Evolutionary conservation across 768 basidiomycete genomes (phyloP).

Genomic region (Peribolospora baueri): DNA sequence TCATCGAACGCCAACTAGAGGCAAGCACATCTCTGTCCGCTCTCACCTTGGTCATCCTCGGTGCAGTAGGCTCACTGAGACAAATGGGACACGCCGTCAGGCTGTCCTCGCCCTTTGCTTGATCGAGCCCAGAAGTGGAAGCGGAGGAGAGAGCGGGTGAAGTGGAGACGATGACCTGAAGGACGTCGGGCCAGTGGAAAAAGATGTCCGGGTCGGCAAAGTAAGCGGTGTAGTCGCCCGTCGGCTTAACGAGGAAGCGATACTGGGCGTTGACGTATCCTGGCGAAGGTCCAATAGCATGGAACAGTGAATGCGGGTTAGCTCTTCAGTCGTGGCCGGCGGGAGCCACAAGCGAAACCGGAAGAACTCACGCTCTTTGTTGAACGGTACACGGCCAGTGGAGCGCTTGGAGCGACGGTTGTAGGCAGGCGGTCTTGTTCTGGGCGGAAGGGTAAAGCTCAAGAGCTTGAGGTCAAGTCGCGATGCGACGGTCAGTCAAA

Average conservation of each 20-base stretch:
- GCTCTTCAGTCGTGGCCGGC: not conserved
- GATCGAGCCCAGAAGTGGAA: slow-evolving; percentile 15
- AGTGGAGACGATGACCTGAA: slow-evolving; percentile 80
- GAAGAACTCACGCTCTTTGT: slow-evolving; percentile 68
- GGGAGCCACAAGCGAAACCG: not conserved
- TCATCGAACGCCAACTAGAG: not conserved
- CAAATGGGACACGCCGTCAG: slow-evolving; percentile 78
- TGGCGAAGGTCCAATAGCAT: slow-evolving; percentile 17
- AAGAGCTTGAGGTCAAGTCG: slow-evolving; percentile 36
- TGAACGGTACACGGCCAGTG: slow-evolving; percentile 37
- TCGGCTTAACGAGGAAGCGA: slow-evolving; percentile 82
- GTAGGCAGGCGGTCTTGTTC: slow-evolving; percentile 35
- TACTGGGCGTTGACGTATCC: slow-evolving; percentile 93
- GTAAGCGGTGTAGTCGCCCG: slow-evolving; percentile 61
- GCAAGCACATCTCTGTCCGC: slow-evolving; percentile 1
- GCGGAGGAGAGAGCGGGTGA: slow-evolving; percentile 48
- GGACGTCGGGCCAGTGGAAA: slow-evolving; percentile 38
- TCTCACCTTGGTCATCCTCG: slow-evolving; percentile 25
- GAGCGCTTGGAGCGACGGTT: slow-evolving; percentile 34
- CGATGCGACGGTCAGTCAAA: not conserved
- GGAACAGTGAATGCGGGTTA: not conserved
- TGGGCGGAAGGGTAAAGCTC: slow-evolving; percentile 77
- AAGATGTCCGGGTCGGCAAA: slow-evolving; percentile 95
- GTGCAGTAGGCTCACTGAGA: slow-evolving; percentile 64
- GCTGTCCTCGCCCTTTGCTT: slow-evolving; percentile 29